Conservation (phyloP, 768 basidiomycete species). For the Rhodocollybia butyracea region DNA sequence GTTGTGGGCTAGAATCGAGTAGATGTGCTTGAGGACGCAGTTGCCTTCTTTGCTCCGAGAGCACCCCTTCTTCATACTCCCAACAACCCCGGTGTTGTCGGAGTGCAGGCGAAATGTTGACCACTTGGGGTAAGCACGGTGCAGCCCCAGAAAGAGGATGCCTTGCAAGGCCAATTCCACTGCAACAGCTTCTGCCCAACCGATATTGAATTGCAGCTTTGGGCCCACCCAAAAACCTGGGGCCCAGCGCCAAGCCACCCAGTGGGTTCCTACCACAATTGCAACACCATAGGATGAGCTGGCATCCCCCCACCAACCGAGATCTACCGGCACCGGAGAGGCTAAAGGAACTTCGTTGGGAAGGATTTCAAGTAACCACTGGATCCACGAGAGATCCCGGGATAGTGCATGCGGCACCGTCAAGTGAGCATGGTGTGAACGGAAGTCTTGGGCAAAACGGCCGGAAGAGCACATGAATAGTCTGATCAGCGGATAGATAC, state of each 20-base stretch:
- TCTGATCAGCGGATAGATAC: constrained; percentile 22
- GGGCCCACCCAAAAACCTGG: constrained; percentile 27
- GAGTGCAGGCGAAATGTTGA: too few relatives aligned
- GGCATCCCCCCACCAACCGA: constrained; percentile 33
- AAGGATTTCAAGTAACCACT: constrained; percentile 4
- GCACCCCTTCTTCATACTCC: constrained; percentile 24
- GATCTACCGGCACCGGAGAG: constrained; percentile 14
- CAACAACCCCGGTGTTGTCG: too few relatives aligned
- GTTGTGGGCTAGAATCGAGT: constrained; percentile 12
- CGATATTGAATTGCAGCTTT: constrained; percentile 6
- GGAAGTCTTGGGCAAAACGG: constrained; percentile 18
- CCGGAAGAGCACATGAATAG: constrained; percentile 21
- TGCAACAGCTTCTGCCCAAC: constrained; percentile 21
- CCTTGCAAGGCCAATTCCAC: constrained; percentile 36
- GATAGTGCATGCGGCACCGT: constrained; percentile 7
- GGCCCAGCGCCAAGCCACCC: constrained; percentile 27
- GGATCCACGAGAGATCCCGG: constrained; percentile 23
- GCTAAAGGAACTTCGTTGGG: constrained; percentile 19
- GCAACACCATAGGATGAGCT: constrained; percentile 33
- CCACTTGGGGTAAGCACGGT: too few relatives aligned
- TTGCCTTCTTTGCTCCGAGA: constrained; percentile 25
- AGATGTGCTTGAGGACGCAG: constrained; percentile 23
- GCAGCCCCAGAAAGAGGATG: too few relatives aligned
- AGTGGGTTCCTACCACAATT: constrained; percentile 22
- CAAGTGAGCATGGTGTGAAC: constrained; percentile 10